Evolutionary conservation across 768 basidiomycete genomes (phyloP).

Genomic region (Pisolithus sp.): DNA sequence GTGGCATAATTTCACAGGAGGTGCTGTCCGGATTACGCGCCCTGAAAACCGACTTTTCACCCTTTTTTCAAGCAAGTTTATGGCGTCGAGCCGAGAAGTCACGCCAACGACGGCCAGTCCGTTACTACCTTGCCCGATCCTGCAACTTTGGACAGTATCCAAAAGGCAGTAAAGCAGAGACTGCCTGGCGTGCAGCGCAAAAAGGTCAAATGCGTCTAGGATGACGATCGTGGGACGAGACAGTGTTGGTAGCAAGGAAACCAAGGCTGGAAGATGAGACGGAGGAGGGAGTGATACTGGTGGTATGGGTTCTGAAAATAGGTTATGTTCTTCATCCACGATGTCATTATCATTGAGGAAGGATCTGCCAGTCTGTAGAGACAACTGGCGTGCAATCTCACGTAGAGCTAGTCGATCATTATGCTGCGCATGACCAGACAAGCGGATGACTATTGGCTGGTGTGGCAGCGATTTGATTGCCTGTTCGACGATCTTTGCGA

Average conservation of each 20-base stretch:
- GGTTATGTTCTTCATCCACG: conserved; percentile 39
- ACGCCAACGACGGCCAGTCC: conserved; percentile 85
- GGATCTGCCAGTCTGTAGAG: conserved; percentile 64
- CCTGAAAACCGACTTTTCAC: conserved; percentile 98
- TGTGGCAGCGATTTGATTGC: conserved; percentile 42
- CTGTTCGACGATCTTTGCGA: conserved; percentile 50
- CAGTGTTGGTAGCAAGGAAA: conserved; percentile 73
- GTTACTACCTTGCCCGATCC: conserved; percentile 48
- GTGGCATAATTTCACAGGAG: conserved; percentile 42
- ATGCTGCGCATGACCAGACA: conserved; percentile 81
- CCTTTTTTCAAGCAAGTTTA: conserved; percentile 88
- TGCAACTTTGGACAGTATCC: conserved; percentile 87
- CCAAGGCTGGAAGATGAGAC: conserved; percentile 65
- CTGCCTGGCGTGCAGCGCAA: conserved; percentile 87
- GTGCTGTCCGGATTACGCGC: conserved; percentile 72
- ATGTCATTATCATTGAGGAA: conserved; percentile 36
- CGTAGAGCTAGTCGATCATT: conserved; percentile 88
- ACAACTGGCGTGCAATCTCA: conserved; percentile 83
- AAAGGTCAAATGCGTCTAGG: conserved; percentile 90
- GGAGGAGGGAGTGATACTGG: conserved; percentile 49
- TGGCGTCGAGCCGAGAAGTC: conserved; percentile 80
- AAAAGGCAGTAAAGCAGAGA: conserved; percentile 91
- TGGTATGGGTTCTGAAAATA: conserved; percentile 38
- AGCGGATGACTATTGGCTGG: conserved; percentile 65
- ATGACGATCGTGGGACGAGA: conserved; percentile 75